A percentile compares a stretch with the other conserved stretches of the same genome.
Evolutionary conservation across 768 basidiomycete species (phyloP).

Genomic region (Austroboletus eburneus): DNA sequence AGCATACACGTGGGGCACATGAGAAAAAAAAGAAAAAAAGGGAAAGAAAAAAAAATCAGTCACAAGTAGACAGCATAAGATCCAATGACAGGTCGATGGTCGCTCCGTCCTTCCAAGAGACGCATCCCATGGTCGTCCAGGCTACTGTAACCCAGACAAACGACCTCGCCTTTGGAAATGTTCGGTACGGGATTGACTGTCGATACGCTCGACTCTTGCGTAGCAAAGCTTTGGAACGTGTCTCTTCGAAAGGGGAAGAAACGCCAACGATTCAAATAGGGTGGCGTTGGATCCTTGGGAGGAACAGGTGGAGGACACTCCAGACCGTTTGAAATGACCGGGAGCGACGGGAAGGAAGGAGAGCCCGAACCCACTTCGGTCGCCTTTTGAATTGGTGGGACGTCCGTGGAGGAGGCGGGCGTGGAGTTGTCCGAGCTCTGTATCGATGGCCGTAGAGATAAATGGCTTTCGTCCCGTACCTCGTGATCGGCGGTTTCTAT

Average conservation of each 20-base stretch:
- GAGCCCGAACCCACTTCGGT: conserved; percentile 9
- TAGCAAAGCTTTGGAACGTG: conserved; percentile 26
- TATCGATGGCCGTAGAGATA: conserved; percentile 9
- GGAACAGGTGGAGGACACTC: conserved; percentile 29
- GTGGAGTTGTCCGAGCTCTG: conserved; percentile 12
- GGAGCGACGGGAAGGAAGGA: conserved; percentile 10
- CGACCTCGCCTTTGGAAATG: conserved; percentile 61
- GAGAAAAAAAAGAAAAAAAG: background rate
- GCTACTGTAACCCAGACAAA: conserved; percentile 68
- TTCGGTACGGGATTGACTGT: conserved; percentile 20
- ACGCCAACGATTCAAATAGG: conserved; percentile 41
- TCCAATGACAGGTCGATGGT: conserved; percentile 84
- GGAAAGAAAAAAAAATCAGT: conserved; percentile 5
- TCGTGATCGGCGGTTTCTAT: conserved; percentile 23
- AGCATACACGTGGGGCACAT: conserved; percentile 8
- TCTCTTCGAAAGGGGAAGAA: conserved; percentile 48
- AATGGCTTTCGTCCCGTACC: background rate
- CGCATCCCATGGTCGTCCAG: conserved; percentile 75
- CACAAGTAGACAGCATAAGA: conserved; percentile 67
- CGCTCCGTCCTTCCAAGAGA: conserved; percentile 70
- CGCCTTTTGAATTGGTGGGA: conserved; percentile 3
- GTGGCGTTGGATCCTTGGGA: conserved; percentile 27
- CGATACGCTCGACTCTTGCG: conserved; percentile 22
- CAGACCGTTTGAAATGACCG: conserved; percentile 9
- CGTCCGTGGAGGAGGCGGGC: conserved; percentile 14